A percentile compares a stretch with the other conserved stretches of the same genome.
These are phyloP conservation scores for Sphenostylis stenocarpa DNA, from an alignment of 306 rosid species.

Conservation along the genomic window DNA sequence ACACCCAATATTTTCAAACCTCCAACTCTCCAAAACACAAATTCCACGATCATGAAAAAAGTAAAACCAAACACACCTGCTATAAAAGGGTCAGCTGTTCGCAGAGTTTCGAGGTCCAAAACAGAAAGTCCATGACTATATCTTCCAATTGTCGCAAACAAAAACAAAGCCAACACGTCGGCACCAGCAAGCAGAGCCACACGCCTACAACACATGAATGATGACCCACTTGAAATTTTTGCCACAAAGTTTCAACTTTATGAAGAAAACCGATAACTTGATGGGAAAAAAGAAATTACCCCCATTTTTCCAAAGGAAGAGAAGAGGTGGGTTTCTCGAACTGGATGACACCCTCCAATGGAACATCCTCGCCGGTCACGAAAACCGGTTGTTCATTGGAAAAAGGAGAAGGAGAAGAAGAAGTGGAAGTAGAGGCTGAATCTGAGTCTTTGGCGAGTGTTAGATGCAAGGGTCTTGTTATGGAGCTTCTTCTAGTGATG, in stretches of 20 bases:
- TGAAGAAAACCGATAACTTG: neutral
- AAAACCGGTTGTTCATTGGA: conserved; percentile 56
- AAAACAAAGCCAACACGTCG: conserved; percentile 82
- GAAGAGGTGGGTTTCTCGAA: conserved; percentile 70
- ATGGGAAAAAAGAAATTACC: conserved; percentile 43
- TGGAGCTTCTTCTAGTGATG: conserved; percentile 29
- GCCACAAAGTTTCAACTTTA: neutral
- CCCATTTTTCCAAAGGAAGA: conserved; percentile 78
- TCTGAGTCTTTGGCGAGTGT: conserved; percentile 60
- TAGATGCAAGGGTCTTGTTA: conserved; percentile 43
- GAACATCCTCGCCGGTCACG: conserved; percentile 68
- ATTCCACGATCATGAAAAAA: neutral
- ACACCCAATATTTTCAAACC: conserved; percentile 19
- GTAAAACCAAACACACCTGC: conserved; percentile 57
- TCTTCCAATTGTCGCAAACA: conserved; percentile 88
- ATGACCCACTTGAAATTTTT: neutral
- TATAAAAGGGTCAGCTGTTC: conserved; percentile 90
- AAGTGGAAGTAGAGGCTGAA: conserved; percentile 37
- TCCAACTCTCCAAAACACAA: neutral
- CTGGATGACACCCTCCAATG: conserved; percentile 93
- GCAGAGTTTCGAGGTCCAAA: conserved; percentile 72
- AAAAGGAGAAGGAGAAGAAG: conserved; percentile 38
- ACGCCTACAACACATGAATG: conserved; percentile 48
- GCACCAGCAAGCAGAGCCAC: conserved; percentile 85
- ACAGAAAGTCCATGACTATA: conserved; percentile 79